Percentiles rank a stretch among this genome's conserved stretches.
These are phyloP conservation scores for Nicotiana otophora DNA, from an alignment of 257 asterid species.

Conservation along the genomic window DNA sequence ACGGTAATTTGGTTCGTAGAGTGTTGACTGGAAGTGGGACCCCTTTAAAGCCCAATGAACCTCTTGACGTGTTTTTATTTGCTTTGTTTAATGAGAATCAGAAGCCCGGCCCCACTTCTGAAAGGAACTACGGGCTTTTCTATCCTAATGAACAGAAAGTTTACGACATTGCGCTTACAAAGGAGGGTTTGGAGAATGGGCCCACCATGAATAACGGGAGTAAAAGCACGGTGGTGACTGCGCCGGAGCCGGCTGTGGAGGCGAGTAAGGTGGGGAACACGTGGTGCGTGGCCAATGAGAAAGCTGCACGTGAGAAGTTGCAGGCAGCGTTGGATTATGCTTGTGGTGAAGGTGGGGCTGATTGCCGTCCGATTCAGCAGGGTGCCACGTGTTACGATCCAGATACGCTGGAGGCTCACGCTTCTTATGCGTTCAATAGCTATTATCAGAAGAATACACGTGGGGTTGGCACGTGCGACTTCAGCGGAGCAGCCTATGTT, in stretches of 20 bases:
- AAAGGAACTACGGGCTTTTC: conserved; percentile 69
- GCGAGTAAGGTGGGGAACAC: conserved; percentile 33
- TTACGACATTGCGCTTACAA: conserved; percentile 45
- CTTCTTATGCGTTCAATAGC: conserved; percentile 86
- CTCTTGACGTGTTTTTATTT: conserved; percentile 60
- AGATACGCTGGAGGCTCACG: conserved; percentile 59
- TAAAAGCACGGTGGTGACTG: conserved; percentile 23
- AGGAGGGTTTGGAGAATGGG: conserved; percentile 9
- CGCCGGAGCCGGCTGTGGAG: conserved; percentile 12
- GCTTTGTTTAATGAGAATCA: conserved; percentile 80
- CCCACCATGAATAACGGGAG: conserved; percentile 27
- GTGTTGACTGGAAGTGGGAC: conserved; percentile 63
- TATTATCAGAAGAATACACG: conserved; percentile 72
- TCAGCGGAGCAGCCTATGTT: conserved; percentile 67
- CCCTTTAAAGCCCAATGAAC: conserved; percentile 58
- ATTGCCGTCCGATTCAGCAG: conserved; percentile 69
- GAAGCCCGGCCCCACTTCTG: conserved; percentile 74
- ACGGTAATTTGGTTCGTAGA: conserved; percentile 68
- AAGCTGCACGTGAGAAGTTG: conserved; percentile 37
- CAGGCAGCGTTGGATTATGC: conserved; percentile 65
- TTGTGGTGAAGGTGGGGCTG: conserved; percentile 79
- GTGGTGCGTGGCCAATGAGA: conserved; percentile 81
- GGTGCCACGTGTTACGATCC: conserved; percentile 76
- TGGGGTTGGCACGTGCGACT: conserved; percentile 57
- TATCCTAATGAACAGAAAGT: conserved; percentile 57